These are phyloP conservation scores for Rhodotorula taiwanensis DNA, from an alignment of 768 basidiomycete genomes.

Conservation along the genomic window DNA sequence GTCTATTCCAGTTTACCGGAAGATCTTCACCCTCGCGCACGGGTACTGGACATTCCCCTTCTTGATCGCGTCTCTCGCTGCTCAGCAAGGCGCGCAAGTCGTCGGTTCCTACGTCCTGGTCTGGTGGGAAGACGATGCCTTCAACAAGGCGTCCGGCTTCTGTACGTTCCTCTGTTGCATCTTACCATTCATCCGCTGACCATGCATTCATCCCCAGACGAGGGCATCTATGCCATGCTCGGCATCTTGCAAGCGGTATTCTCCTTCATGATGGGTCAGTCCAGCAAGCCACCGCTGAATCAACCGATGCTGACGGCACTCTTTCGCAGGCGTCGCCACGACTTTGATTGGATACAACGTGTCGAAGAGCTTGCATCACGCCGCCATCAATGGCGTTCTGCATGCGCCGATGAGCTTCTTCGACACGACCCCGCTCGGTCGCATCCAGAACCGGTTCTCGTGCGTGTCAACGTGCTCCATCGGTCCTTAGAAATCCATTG, in stretches of 20 bases:
- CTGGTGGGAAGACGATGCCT: constrained; percentile 71
- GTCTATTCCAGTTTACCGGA: constrained; percentile 42
- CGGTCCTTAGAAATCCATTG: neutral
- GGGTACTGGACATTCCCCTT: constrained; percentile 62
- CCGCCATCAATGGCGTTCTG: constrained; percentile 63
- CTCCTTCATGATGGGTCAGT: constrained; percentile 60
- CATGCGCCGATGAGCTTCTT: constrained; percentile 85
- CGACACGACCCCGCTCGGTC: constrained; percentile 55
- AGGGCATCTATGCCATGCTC: constrained; percentile 38
- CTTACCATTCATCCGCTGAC: neutral
- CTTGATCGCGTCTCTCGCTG: constrained; percentile 55
- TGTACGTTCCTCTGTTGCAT: constrained; percentile 45
- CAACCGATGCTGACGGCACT: neutral
- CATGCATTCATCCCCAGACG: neutral
- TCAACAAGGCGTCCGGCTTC: constrained; percentile 57
- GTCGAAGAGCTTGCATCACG: constrained; percentile 61
- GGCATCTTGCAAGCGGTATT: constrained; percentile 59
- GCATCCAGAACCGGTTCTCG: constrained; percentile 39
- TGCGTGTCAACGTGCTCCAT: neutral
- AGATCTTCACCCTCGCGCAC: constrained; percentile 64
- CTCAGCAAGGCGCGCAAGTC: constrained; percentile 65
- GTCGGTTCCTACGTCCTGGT: constrained; percentile 68
- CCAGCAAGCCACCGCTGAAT: no score
- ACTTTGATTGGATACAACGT: constrained; percentile 70
- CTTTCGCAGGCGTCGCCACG: constrained; percentile 21